These are phyloP conservation scores for Nothophoma quercina DNA, from an alignment of 2,329 filamentous ascomycete genomes.

Conservation along the genomic window DNA sequence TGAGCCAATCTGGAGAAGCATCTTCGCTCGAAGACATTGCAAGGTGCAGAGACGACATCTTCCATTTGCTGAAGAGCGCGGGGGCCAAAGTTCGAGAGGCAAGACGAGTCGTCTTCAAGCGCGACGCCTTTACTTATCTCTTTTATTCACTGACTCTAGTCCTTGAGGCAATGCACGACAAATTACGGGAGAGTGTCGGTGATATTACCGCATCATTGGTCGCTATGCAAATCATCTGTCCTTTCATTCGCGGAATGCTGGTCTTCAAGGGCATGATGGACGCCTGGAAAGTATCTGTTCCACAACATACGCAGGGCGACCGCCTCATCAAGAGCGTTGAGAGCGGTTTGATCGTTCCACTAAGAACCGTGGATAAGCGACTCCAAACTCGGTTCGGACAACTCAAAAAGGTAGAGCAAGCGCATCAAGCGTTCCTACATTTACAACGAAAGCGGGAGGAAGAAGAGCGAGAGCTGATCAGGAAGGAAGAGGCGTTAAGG, in stretches of 20 bases:
- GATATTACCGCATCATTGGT: conserved; percentile 16
- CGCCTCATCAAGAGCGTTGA: conserved; percentile 35
- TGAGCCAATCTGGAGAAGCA: not conserved
- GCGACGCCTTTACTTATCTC: conserved; percentile 37
- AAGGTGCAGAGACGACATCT: conserved; percentile 14
- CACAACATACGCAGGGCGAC: conserved; percentile 25
- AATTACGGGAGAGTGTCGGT: conserved; percentile 15
- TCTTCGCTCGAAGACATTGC: conserved; percentile 18
- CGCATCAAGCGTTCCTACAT: conserved; percentile 8
- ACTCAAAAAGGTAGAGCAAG: conserved; percentile 17
- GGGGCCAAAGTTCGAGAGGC: not conserved
- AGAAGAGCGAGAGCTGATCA: conserved; percentile 6
- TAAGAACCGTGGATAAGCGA: conserved; percentile 23
- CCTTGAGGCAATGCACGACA: conserved; percentile 27
- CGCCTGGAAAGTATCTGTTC: conserved; percentile 30
- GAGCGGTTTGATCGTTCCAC: conserved; percentile 33
- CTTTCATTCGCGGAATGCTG: conserved; percentile 28
- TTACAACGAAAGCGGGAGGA: conserved; percentile 18
- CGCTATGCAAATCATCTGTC: conserved; percentile 27
- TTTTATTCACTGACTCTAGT: conserved; percentile 31
- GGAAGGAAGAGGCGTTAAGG: not conserved
- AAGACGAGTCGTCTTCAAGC: conserved; percentile 28
- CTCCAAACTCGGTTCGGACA: conserved; percentile 11
- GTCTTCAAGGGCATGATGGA: conserved; percentile 35
- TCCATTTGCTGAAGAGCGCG: conserved; percentile 13